Evolutionary conservation across 208 protist genomes (phyloP), one percentile per base, ranked within the genome.

Genomic region (Leishmania lainsoni): DNA sequence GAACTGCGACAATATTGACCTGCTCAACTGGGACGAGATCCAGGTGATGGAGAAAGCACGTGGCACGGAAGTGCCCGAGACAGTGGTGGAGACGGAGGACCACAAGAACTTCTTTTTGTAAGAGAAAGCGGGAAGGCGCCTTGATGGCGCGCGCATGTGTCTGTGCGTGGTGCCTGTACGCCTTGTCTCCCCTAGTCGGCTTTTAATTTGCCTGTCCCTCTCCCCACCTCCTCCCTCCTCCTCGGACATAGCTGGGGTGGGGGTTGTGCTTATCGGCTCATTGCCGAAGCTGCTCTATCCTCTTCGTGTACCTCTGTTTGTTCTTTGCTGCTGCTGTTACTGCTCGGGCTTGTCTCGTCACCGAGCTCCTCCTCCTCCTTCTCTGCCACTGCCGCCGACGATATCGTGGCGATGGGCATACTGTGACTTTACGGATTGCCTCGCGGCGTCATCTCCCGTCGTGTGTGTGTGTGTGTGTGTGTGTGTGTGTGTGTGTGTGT

Each of bases 1-100:
- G 76, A 97, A 97, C 83, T 97, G 93, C 80, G 92, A 97, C 81
- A 84, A 95, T 85, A 95, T 97, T 80, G 90, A 94, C 58, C 61
- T 87, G 83, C 83, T 94, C 58, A 86, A 95, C 79, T 95, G 90
- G 93, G 87, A 92, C 8, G 83, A 80, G 17, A 88, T 96, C 52
- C 66, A 94, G 75, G 93, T 95, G 71, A 79, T 86, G 68, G 88
- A 94, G 85, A 29, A 66, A 58, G 70, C 76, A 63, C 58, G 45
- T 4, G 80, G 79, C 58, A 78, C 54, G 51, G 88, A 75, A 9
- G 61, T 69, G 26, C 87, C 91, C 48, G 90, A 90, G 29, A 88
- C 92, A 22, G 87, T 94, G 59, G 78, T 89, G 83, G 92, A 95
- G 76, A 89, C 87, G 5, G 91, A 85, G 16, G 93, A 92, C 71